These are phyloP conservation scores for Xylariaceae sp. DNA, from an alignment of 2,329 filamentous ascomycete species.

Conservation along the genomic window DNA sequence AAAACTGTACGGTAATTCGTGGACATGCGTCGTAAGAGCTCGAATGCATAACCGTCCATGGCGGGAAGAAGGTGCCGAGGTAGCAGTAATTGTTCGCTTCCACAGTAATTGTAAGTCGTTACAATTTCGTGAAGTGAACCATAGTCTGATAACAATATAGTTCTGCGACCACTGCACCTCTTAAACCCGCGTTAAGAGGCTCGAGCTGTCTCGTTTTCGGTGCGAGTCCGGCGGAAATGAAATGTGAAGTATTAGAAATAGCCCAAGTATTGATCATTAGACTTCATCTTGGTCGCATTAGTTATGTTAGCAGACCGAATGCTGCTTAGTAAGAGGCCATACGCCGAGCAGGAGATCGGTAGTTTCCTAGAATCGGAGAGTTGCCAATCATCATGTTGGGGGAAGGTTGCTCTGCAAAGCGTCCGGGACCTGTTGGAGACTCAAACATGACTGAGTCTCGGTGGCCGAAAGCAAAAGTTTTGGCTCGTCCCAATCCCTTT, in stretches of 20 bases:
- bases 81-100: not conserved
- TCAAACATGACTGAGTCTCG: conserved; percentile 53
- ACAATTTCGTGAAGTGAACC: not conserved
- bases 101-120: not conserved
- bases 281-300: conserved; percentile 4
- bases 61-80: not conserved
- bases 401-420: conserved; percentile 39
- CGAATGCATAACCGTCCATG: not conserved
- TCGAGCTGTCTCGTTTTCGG: not conserved
- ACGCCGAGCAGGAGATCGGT: conserved; percentile 53
- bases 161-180: not conserved
- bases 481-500: conserved; percentile 78
- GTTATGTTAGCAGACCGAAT: not conserved
- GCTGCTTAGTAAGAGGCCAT: conserved; percentile 57
- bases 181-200: not conserved
- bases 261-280: conserved; percentile 10
- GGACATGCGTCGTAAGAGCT: not conserved
- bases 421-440: conserved; percentile 55
- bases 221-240: not conserved
- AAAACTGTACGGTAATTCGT: not conserved
- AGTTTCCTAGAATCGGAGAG: conserved; percentile 43
- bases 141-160: not conserved
- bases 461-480: conserved; percentile 93
- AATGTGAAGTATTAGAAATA: not conserved
- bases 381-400: conserved; percentile 44